Evolutionary conservation across 106 monocot genomes (phyloP).

Genomic region (Dendrobium catenatum): DNA sequence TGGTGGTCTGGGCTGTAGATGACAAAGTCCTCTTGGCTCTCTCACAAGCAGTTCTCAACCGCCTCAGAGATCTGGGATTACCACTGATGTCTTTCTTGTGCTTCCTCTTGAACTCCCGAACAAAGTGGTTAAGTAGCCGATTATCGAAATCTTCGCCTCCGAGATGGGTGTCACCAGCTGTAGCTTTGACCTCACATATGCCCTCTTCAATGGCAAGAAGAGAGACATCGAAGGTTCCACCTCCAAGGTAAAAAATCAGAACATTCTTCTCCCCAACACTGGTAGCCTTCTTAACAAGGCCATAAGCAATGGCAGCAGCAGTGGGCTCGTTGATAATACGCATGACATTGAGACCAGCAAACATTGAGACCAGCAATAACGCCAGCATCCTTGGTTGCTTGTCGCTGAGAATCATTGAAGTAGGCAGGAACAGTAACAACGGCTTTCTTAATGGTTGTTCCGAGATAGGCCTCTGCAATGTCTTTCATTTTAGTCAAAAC

Average conservation of each 20-base stretch:
- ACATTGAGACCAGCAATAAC: conserved; percentile 17
- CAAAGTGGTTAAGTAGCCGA: no score
- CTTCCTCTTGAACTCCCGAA: no score
- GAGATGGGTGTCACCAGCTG: no score
- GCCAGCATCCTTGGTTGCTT: conserved; percentile 20
- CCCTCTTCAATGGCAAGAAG: no score
- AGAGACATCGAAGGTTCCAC: no score
- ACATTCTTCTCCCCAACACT: conserved; percentile 37
- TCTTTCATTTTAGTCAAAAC: conserved; percentile 23
- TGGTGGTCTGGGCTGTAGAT: no score
- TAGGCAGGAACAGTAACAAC: conserved; percentile 33
- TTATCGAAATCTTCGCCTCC: no score
- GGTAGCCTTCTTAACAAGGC: conserved; percentile 26
- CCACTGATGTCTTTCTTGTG: no score
- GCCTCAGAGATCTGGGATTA: no score
- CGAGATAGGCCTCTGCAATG: conserved; percentile 6
- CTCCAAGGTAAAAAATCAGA: conserved; percentile 28
- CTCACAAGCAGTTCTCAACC: no score
- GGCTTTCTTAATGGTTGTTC: conserved; percentile 23
- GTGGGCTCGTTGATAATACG: conserved; percentile 24
- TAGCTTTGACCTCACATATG: no score
- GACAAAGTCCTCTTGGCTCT: no score
- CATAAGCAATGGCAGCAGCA: conserved; percentile 29
- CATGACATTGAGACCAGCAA: conserved; percentile 25
- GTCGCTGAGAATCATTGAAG: conserved; percentile 31